A percentile compares a stretch with the other conserved stretches of the same genome.
phyloP scores from a whole-genome alignment of 805 yeast genomes.

The Saccharomycopsis babjevae region DNA sequence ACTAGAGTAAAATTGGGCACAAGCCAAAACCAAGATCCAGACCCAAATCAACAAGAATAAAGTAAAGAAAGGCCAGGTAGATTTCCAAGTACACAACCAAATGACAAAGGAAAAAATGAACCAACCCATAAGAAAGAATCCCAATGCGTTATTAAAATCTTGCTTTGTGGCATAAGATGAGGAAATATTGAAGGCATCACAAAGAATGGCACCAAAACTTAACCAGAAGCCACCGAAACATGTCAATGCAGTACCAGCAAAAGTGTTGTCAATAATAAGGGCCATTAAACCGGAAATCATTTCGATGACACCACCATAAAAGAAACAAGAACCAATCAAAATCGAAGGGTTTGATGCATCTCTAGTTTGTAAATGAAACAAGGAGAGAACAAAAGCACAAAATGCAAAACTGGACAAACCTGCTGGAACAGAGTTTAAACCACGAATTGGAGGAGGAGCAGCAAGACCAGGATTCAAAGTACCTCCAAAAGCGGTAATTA shows the following conservation, averaged over 20 bases:
- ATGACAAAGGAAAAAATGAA: slow-evolving; percentile 47
- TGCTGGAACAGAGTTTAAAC: slow-evolving; percentile 58
- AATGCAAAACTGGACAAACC: slow-evolving; percentile 53
- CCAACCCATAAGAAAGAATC: slow-evolving; percentile 55
- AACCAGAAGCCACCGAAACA: slow-evolving; percentile 68
- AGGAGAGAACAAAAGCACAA: slow-evolving; percentile 49
- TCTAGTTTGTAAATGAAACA: slow-evolving; percentile 44
- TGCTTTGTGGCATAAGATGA: slow-evolving; percentile 36
- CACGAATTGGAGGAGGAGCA: slow-evolving; percentile 24
- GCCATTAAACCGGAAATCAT: slow-evolving; percentile 58
- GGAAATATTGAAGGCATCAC: slow-evolving; percentile 48
- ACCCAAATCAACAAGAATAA: slow-evolving; percentile 43
- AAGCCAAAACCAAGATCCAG: slow-evolving; percentile 45
- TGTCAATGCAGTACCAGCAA: slow-evolving; percentile 55
- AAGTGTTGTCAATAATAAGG: slow-evolving; percentile 50
- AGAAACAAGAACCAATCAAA: slow-evolving; percentile 45
- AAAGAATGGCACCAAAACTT: slow-evolving; percentile 47
- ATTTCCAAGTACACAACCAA: slow-evolving; percentile 44
- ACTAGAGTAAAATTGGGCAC: slow-evolving; percentile 38
- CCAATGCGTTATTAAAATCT: slow-evolving; percentile 40
- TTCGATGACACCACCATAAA: slow-evolving; percentile 56
- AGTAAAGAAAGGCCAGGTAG: slow-evolving; percentile 53
- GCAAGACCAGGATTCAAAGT: slow-evolving; percentile 34
- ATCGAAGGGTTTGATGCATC: slow-evolving; percentile 41
- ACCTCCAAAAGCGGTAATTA: slow-evolving; percentile 52